A percentile compares a stretch with the other conserved stretches of the same genome.
phyloP scores from a whole-genome alignment of 495 filamentous ascomycete species.

The Ramalina peruviana region DNA sequence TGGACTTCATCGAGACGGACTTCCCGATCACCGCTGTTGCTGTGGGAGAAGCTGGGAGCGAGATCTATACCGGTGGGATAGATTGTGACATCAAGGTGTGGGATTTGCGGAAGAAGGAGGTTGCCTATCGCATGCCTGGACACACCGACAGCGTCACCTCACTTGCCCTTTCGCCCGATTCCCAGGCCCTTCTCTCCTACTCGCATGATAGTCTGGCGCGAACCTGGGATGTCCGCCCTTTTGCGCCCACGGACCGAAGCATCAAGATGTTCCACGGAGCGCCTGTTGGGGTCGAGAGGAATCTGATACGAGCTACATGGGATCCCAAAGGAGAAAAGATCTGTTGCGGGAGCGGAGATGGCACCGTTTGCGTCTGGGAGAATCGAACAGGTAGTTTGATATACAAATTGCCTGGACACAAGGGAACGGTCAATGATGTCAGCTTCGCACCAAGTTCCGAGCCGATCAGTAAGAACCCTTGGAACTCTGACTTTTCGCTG shows the following conservation, averaged over 20 bases:
- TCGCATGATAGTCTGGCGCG: conserved; percentile 85
- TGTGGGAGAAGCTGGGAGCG: conserved; percentile 82
- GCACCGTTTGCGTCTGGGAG: conserved; percentile 85
- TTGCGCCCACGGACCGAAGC: conserved; percentile 74
- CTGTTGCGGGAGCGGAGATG: conserved; percentile 78
- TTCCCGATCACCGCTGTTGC: conserved; percentile 89
- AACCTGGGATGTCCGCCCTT: conserved; percentile 94
- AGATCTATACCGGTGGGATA: conserved; percentile 89
- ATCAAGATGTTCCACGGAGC: conserved; percentile 82
- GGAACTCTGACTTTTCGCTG: not conserved
- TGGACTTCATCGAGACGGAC: conserved; percentile 79
- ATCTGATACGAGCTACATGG: conserved; percentile 85
- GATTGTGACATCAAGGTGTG: conserved; percentile 96
- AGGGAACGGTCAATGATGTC: conserved; percentile 90
- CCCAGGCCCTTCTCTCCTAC: conserved; percentile 79
- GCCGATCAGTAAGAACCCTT: conserved; percentile 63
- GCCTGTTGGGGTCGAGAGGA: conserved; percentile 76
- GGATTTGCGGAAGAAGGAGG: conserved; percentile 82
- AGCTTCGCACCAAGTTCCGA: conserved; percentile 74
- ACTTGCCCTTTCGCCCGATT: conserved; percentile 78
- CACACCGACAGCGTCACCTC: conserved; percentile 90
- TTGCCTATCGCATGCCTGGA: conserved; percentile 76
- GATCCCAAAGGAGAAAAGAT: conserved; percentile 74
- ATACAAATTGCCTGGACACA: conserved; percentile 91
- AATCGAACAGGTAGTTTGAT: conserved; percentile 66